Conservation (phyloP, 2,329 filamentous ascomycete species). For the Paraconiothyrium sp. region DNA sequence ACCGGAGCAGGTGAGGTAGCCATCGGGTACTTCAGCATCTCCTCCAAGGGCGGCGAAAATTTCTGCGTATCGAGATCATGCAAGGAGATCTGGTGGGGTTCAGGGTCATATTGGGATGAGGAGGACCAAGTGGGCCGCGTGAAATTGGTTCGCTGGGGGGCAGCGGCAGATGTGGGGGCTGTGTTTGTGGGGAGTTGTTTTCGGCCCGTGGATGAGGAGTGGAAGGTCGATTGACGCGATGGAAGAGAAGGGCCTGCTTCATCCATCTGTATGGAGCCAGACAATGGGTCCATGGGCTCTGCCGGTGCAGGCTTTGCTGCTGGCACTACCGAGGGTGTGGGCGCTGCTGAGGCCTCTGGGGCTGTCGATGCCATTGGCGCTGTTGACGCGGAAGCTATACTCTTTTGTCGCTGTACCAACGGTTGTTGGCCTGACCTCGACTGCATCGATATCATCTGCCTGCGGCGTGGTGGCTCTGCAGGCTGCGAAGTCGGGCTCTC, state of each 20-base stretch:
- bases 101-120: conserved; percentile 18
- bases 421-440: conserved; percentile 28
- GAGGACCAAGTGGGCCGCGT: conserved; percentile 12
- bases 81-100: conserved; percentile 26
- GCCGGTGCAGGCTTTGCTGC: background rate
- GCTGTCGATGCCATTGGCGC: background rate
- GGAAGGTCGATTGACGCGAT: conserved; percentile 13
- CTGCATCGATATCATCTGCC: conserved; percentile 19
- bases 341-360: background rate
- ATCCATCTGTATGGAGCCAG: conserved; percentile 12
- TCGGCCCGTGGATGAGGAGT: conserved; percentile 15
- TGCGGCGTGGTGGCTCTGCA: conserved; percentile 7
- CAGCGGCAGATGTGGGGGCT: conserved; percentile 26
- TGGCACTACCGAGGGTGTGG: background rate
- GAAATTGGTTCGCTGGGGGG: conserved; percentile 16
- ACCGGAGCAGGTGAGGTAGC: background rate
- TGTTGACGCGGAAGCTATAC: conserved; percentile 11
- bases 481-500: background rate
- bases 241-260: background rate
- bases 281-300: conserved; percentile 21
- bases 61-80: conserved; percentile 29
- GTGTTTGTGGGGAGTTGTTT: conserved; percentile 30
- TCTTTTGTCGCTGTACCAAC: conserved; percentile 14
- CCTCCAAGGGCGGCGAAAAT: conserved; percentile 27
- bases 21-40: conserved; percentile 24